Evolutionary conservation across 2,329 filamentous ascomycete genomes (phyloP).

Genomic region (Botrytis cinerea): DNA sequence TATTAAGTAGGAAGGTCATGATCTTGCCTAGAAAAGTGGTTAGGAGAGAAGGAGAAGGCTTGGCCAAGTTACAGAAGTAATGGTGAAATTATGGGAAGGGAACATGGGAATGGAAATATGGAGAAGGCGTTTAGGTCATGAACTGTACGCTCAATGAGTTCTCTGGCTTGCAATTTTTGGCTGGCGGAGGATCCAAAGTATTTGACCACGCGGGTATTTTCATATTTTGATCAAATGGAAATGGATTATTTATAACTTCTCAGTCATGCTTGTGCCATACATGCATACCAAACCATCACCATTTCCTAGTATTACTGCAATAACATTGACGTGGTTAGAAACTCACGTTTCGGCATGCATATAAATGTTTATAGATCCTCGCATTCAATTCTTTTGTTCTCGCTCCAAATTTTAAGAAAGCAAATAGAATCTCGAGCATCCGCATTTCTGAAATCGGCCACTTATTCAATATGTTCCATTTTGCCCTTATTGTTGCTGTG

Average conservation of each 20-base stretch:
- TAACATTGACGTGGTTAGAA: neutral
- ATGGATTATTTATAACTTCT: neutral
- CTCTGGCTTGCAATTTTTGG: neutral
- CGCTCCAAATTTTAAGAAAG: neutral
- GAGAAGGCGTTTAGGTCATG: neutral
- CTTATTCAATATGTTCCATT: neutral
- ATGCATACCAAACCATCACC: neutral
- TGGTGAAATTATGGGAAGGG: neutral
- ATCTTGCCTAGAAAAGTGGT: conserved; percentile 41
- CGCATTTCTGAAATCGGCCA: neutral
- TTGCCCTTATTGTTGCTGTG: neutral
- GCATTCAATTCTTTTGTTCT: neutral
- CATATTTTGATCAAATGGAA: neutral
- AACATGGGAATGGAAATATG: neutral
- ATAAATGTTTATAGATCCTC: neutral
- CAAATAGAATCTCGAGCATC: neutral
- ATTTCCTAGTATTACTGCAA: neutral
- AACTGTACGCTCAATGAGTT: neutral
- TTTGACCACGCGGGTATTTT: neutral
- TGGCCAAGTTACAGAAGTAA: conserved; percentile 22
- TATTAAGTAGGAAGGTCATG: conserved; percentile 61
- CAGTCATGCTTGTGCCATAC: neutral
- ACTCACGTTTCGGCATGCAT: neutral
- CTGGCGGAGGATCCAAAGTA: neutral
- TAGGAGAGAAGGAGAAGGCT: conserved; percentile 40